Conservation (phyloP, 192 early-diverging fungal genomes). For the Linnemannia schmuckeri region DNA sequence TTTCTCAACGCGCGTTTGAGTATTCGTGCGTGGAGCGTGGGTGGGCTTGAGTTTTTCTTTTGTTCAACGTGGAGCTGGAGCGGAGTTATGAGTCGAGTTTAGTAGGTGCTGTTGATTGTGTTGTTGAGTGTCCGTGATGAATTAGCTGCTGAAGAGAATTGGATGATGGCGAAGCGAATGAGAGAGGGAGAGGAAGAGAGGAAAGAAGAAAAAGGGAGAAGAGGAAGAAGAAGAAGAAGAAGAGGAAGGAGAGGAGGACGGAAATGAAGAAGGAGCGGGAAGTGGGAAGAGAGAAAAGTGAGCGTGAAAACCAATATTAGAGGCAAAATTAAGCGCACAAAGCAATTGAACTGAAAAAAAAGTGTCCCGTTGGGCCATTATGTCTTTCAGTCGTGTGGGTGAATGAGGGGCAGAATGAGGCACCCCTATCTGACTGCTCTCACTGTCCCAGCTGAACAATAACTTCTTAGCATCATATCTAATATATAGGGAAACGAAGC, state of each 20-base stretch:
- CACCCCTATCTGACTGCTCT: background rate
- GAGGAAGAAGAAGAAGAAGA: background rate
- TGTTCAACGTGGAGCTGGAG: background rate
- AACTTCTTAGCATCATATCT: too few species aligned
- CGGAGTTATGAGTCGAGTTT: background rate
- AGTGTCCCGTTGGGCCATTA: too few species aligned
- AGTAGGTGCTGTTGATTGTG: background rate
- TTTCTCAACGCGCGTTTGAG: background rate
- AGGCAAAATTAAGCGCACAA: too few species aligned
- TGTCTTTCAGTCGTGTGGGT: too few species aligned
- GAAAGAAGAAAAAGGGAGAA: background rate
- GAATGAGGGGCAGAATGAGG: too few species aligned
- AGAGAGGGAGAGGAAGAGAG: background rate
- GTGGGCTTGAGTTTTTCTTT: background rate
- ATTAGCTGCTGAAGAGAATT: background rate
- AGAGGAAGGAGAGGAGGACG: background rate
- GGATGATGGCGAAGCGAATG: background rate
- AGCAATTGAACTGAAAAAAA: too few species aligned
- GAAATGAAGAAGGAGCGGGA: too few species aligned
- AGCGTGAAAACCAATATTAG: too few species aligned
- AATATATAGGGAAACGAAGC: too few species aligned
- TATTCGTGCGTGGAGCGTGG: background rate
- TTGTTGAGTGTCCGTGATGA: background rate
- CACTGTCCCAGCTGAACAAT: background rate
- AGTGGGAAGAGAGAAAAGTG: too few species aligned